Evolutionary conservation across 345 rosid species (phyloP), one percentile per base, ranked within the genome.

Genomic region (Luvunga scandens): DNA sequence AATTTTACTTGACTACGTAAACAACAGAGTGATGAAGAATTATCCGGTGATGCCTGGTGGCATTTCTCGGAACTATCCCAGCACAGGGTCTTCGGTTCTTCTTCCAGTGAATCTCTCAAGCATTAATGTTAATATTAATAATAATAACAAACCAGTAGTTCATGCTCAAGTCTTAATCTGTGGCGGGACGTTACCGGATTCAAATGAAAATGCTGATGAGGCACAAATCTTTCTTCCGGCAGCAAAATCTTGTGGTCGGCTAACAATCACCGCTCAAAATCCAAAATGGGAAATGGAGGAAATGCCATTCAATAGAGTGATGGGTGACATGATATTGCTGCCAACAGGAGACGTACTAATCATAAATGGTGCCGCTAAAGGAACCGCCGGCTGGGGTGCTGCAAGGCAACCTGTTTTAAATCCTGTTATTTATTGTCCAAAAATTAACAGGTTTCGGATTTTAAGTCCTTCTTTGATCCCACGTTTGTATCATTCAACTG

Each of bases 31-130:
- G 27, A 67, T 87, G 57, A 82, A 42, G 66, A 80, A 69, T 0
- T 90, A 84, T 77, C 91, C 92, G 34, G 69, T 81, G 36, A 79
- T 89, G 67, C 88, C 89, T 4, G 94, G 87, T 5, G 85, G 85
- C 27, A 81, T 80, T 70, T 86, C 92, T 0, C 80, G 91, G 33
- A 83, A 79, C 71, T 90, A 88, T 77, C 92, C 92, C 9, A 86
- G 89, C 28, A 87, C 91, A 5, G 92, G 92, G 6, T 87, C 92
- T 2, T 83, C 92, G 2, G 89, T 77, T 63, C 80, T 90, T 77
- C 83, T 90, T 7, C 87, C 90, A 6, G 18, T 84, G 22, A 65
- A 45, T n/a, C 79, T 80, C 22, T 75, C 73, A 2, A 53, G 7
- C 25, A 42, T 3, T 45, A 45, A 45, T 3, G 13, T 13, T 45